Conservation (phyloP, 352 stramenopile species). For the Globisporangium cylindrosporum region DNA sequence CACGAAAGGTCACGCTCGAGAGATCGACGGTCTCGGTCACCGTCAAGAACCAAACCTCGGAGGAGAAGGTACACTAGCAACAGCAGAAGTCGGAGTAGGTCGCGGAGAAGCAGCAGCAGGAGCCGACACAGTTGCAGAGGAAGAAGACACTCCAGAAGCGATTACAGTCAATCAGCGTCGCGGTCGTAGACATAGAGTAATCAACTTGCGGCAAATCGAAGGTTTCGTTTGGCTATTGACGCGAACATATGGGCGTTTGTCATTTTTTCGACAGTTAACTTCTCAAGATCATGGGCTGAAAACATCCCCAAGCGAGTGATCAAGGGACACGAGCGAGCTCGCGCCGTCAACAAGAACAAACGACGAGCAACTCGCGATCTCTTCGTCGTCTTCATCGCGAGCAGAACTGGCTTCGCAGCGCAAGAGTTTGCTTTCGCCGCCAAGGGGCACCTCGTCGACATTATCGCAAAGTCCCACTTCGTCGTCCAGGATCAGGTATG, state of each 20-base stretch:
- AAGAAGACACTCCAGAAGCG: neutral
- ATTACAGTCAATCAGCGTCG: neutral
- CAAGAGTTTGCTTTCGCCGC: constrained; percentile 28
- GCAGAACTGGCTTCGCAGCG: neutral
- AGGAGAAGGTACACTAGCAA: neutral
- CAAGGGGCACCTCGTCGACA: constrained; percentile 21
- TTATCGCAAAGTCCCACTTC: neutral
- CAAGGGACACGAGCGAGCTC: constrained; percentile 30
- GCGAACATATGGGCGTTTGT: neutral
- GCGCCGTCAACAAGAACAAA: constrained; percentile 26
- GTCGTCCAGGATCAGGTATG: constrained; percentile 1
- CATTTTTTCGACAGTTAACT: neutral
- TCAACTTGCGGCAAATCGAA: neutral
- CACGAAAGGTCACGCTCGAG: neutral
- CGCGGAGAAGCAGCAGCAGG: constrained; percentile 7
- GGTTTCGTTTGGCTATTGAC: neutral
- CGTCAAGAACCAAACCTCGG: neutral
- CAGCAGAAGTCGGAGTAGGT: constrained; percentile 12
- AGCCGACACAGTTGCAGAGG: neutral
- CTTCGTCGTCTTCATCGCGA: neutral
- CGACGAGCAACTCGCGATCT: constrained; percentile 30
- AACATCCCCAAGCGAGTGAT: constrained; percentile 17
- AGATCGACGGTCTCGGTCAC: neutral
- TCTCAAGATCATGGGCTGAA: constrained; percentile 11
- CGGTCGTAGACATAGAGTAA: neutral